phyloP scores from a whole-genome alignment of 2,329 filamentous ascomycete species.

The Ophiostoma piceae region DNA sequence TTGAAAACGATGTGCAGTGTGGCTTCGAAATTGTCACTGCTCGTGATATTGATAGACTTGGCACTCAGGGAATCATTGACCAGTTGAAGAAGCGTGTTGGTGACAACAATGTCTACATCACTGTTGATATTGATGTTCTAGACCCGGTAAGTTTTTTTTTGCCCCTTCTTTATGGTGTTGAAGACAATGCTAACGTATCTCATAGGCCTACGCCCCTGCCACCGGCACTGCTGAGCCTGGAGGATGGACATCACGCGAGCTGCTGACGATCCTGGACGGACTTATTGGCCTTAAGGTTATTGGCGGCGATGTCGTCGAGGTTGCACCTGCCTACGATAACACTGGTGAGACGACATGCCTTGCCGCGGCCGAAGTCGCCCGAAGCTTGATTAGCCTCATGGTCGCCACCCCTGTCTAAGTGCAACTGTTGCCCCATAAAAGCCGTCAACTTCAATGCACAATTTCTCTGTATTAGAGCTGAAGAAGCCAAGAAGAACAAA shows the following conservation, averaged over 20 bases:
- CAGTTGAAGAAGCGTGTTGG: constrained; percentile 54
- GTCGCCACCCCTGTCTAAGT: constrained; percentile 14
- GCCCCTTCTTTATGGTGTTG: neutral
- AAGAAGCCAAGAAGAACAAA: neutral
- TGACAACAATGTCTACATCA: constrained; percentile 59
- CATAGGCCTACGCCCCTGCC: constrained; percentile 49
- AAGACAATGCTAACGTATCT: neutral
- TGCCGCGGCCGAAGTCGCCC: constrained; percentile 18
- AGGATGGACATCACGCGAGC: constrained; percentile 73
- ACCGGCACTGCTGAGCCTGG: constrained; percentile 67
- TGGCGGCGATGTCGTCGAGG: constrained; percentile 75
- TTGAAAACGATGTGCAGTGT: constrained; percentile 53
- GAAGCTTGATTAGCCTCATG: constrained; percentile 19
- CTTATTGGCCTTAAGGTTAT: constrained; percentile 67
- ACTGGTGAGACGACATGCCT: constrained; percentile 59
- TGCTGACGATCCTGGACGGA: constrained; percentile 67
- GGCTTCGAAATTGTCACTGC: constrained; percentile 55
- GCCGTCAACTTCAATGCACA: neutral
- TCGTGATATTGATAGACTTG: constrained; percentile 66
- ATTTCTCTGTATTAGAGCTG: neutral
- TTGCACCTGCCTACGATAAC: constrained; percentile 73
- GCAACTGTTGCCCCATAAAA: neutral
- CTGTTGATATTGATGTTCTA: constrained; percentile 74
- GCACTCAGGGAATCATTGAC: constrained; percentile 58
- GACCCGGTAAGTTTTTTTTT: constrained; percentile 50